Evolutionary conservation across 805 yeast genomes (phyloP), one percentile per base, ranked within the genome.

Genomic region (Ogataea paradorogensis): DNA sequence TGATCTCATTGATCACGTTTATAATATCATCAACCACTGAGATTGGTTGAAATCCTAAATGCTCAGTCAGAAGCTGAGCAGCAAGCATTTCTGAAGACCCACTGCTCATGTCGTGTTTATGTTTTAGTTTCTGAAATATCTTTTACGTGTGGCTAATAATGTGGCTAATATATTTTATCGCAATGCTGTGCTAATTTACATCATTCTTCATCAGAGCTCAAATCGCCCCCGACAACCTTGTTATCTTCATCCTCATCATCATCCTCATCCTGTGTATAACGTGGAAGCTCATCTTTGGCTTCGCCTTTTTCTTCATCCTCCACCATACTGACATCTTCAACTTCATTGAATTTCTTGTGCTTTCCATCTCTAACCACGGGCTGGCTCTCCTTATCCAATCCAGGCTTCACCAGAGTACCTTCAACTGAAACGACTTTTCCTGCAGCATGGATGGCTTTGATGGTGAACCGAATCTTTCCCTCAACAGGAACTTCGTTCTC

Each of bases 401-500:
- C 82, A 3, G 84, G 82, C 46, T 69, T 57, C 18, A 84, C 61
- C 45, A 90, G 69, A 1, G 96, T 82, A n/a, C 98, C 98, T 46
- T 89, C 95, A 10, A 91, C 74, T 8, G 95, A 82, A 11, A 90
- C 80, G 40, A 87, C 82, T 61, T 80, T 83, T 7, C 96, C 95
- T 5, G 90, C 76, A 10, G 82, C 77, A 63, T 76, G 82, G 38
- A 91, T 71, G 20, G 80, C 70, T 57, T 82, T 84, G 30, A 91
- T 78, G 2, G 80, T 78, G 62, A 93, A 89, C 51, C 71, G 72
- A 35, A 91, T 62, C 61, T 87, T 88, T 4, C 96, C 97, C 50
- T 84, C 96, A 14, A 93, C 70, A 39, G 82, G 79, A 30, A 74
- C 69, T 10, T 83, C 95, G 41, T 77, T 69, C 30, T 70, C 84